Evolutionary conservation across 2,329 filamentous ascomycete species (phyloP), one percentile per base, ranked within the genome.

Genomic region (Talaromyces funiculosus): DNA sequence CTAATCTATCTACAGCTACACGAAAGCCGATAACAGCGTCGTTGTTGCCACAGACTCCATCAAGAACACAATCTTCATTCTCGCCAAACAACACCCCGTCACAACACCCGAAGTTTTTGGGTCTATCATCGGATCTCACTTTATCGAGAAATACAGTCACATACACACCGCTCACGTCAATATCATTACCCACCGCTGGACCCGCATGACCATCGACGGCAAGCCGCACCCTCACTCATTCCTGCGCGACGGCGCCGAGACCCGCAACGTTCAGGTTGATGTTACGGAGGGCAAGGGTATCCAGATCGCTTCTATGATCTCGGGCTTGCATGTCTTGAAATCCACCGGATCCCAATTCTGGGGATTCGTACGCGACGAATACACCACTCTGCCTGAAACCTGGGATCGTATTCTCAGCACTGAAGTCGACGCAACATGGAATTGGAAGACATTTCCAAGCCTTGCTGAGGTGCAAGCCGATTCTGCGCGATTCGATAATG

Each of bases 1-100:
- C 45, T 31, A 57, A 53, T 26, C 14, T 42, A 12, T 3, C 24
- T 20, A 38, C 29, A 95, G 90, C 65, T 99, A 96, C 83, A 99
- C 93, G 64, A 77, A 84, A 71, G 93, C 91, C 68, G 92, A 99
- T 81, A 99, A 99, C 83, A 90, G 88, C 69, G 90, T 95, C 66
- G 86, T 99, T 62, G 93, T 99, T 63, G 92, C 94, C 65, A 99
- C 94, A 63, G 94, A 99, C 78, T 93, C 92, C 26, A 96, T 97
- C 80, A 99, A 99, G 82, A 96, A 99, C 79, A 97, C 90, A 69
- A 87, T 90, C 73, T 96, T 94, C 81, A 92, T 99, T 78, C 88
- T 90, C 72, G 93, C 94, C 71, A 97, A 96, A 80, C 88, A 95
- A 78, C 83, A 95, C 80, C 90, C 92, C 35, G 89, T 99, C 68